These are phyloP conservation scores for Vachellia collinsii DNA, from an alignment of 306 rosid genomes.

Conservation along the genomic window DNA sequence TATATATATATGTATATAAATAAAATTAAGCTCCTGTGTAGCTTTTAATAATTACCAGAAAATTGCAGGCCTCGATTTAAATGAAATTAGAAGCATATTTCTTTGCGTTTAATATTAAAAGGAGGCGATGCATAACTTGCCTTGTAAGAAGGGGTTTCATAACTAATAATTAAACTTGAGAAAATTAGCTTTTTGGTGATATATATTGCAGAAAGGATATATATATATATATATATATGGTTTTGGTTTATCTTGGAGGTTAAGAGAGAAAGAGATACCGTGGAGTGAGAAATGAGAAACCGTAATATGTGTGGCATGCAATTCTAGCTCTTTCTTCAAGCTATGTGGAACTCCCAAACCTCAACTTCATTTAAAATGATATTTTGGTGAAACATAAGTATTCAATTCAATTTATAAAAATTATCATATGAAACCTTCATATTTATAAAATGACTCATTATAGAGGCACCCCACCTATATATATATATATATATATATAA, in stretches of 20 bases:
- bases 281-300: neutral
- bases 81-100: neutral
- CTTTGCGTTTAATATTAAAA: neutral
- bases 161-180: neutral
- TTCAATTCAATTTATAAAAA: neutral
- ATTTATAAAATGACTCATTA: neutral
- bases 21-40: neutral
- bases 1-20: too few relatives aligned
- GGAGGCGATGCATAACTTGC: neutral
- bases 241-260: neutral
- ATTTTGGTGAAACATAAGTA: neutral
- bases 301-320: conserved; percentile 4
- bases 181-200: neutral
- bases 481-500: neutral
- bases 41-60: neutral
- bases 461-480: neutral
- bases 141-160: conserved; percentile 14
- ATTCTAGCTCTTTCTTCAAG: conserved; percentile 7
- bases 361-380: conserved; percentile 5
- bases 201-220: neutral
- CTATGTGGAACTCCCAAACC: neutral
- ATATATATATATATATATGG: neutral
- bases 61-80: neutral
- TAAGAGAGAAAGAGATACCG: conserved; percentile 6
- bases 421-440: neutral